Evolutionary conservation across 192 early-diverging fungal genomes (phyloP), one percentile per base, ranked within the genome.

Genomic region (Umbelopsis vinacea): DNA sequence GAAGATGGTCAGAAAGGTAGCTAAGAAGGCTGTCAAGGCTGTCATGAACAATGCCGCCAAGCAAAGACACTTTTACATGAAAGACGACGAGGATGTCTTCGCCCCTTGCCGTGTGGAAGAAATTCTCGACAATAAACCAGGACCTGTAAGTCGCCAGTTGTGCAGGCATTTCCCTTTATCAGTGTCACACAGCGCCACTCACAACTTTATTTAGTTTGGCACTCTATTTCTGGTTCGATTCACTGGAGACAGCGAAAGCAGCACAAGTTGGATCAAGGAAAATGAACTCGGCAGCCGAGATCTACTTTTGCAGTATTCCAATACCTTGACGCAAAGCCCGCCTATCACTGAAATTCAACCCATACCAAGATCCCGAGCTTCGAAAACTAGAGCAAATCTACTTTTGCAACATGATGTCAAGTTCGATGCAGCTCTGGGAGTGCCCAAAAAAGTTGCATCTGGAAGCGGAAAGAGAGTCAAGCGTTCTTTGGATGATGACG

Each of bases 351-450:
- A 35, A 17, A 2, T 0, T 17, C 11, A 33, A 3, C 15, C 26
- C 4, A 37, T 12, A 29, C 19, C 57, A 2, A 63, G 26, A 37
- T 63, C 29, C 2, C 26, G 57, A 33, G 57, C 57, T 4, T 63
- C 57, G 24, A 63, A 63, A 29, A 63, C 57, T 5, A 63, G 57
- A 33, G 57, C 57, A 29, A 63, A 63, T 4, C 57, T 63, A 4
- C 33, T 63, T 17, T 35, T 63, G 15, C 57, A 37, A 14, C 57
- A 63, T 63, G 57, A 63, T 63, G 17, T 35, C 29, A 11, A n/a
- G 17, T 37, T 63, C 7, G 26, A 63, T 19, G 57, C 23, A 15
- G 11, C 11, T 15, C 29, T 37, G 4, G 29, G 10, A 35, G 33
- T 4, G 15, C 12, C 33, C 12, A 37, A 2, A 12, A 29, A 38